phyloP scores from a whole-genome alignment of 371 early-diverging fungal species.

The Rhizopus arrhizus region DNA sequence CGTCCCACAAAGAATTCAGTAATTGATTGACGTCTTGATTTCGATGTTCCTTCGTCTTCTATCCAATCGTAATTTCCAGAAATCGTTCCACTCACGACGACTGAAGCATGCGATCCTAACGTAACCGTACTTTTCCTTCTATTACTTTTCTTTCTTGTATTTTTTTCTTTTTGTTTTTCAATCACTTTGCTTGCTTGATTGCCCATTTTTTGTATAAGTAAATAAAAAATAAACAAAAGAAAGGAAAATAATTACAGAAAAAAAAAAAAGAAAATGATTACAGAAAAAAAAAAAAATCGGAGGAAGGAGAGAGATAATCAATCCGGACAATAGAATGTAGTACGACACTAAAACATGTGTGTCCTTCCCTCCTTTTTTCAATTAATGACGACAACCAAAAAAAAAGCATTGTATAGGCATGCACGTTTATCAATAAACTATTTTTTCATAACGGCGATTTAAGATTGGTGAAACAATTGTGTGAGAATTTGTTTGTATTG shows the following conservation, averaged over 20 bases:
- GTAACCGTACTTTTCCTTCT: conserved; percentile 45
- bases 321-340: conserved; percentile 27
- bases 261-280: conserved; percentile 3
- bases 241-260: conserved; percentile 5
- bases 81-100: conserved; percentile 9
- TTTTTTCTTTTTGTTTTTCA: conserved; percentile 35
- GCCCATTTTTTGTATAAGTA: conserved; percentile 32
- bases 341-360: conserved; percentile 1
- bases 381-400: too few relatives aligned
- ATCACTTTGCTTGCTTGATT: conserved; percentile 49
- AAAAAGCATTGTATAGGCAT: too few relatives aligned
- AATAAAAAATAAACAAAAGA: not conserved
- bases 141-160: conserved; percentile 24
- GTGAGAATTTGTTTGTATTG: conserved; percentile 38
- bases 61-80: conserved; percentile 49
- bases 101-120: conserved; percentile 33
- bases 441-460: conserved; percentile 9
- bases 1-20: conserved; percentile 47
- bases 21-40: conserved; percentile 45
- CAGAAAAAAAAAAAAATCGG: conserved; percentile 12
- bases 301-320: conserved; percentile 20
- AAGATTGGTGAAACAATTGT: conserved; percentile 23
- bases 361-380: too few relatives aligned
- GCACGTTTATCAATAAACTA: not conserved
- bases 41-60: conserved; percentile 28